Evolutionary conservation across 2,329 filamentous ascomycete species (phyloP).

Genomic region (Pseudogymnoascus sp.): DNA sequence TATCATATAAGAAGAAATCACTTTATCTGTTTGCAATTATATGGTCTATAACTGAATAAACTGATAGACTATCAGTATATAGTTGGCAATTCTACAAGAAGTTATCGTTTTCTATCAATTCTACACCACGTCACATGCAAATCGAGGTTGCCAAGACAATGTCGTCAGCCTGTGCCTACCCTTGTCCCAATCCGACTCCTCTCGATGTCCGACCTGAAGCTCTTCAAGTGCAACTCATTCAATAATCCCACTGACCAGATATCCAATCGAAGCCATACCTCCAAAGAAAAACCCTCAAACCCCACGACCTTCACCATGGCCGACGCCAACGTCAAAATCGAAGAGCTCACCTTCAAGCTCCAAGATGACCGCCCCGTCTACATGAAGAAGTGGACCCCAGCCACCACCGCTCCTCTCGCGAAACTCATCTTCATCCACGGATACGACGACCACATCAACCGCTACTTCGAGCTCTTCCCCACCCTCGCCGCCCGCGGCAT

Average conservation of each 20-base stretch:
- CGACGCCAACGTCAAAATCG: constrained; percentile 1
- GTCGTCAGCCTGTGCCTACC: background rate
- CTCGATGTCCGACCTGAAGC: background rate
- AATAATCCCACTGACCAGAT: background rate
- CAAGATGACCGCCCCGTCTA: background rate
- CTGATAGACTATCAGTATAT: background rate
- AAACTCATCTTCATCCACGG: constrained; percentile 80
- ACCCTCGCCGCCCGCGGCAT: constrained; percentile 64
- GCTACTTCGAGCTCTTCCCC: constrained; percentile 69
- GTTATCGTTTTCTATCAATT: background rate
- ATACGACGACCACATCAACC: constrained; percentile 78
- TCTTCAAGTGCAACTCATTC: background rate
- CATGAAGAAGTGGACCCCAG: background rate
- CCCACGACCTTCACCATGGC: background rate
- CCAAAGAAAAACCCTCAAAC: background rate
- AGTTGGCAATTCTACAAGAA: background rate
- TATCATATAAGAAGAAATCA: background rate
- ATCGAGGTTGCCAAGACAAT: background rate
- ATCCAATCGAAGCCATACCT: background rate
- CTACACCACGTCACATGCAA: background rate
- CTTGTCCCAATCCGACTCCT: background rate
- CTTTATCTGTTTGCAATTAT: background rate
- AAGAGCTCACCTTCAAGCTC: constrained; percentile 3
- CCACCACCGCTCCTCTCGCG: constrained; percentile 40
- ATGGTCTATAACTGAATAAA: background rate